Evolutionary conservation across 2,329 filamentous ascomycete genomes (phyloP), one percentile per base, ranked within the genome.

Genomic region (Delphinella strobiligena): DNA sequence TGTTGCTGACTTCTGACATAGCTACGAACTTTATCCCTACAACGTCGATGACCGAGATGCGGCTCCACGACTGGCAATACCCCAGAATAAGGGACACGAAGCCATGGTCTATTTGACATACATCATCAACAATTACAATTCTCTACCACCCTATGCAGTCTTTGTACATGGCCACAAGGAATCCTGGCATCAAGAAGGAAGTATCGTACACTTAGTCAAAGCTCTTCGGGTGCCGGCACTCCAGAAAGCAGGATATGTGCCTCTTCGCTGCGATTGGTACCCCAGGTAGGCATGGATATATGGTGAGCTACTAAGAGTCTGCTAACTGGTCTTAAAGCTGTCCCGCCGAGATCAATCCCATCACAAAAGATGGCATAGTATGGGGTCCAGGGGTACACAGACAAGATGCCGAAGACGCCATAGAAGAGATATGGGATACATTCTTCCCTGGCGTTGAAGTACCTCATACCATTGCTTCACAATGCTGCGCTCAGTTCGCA

Each of bases 401-500:
- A 4, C 4, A 29, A 29, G 31, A 34, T 5, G 19, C 37, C 7
- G 37, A 39, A 18, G 19, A 39, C 3, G 37, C 37, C 10, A 34
- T 39, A 7, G 38, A 16, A 19, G 31, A 45, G 4, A 17, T 41
- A 4, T 47, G 43, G 42, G 11, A 16, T 8, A 17, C 14, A 3
- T 14, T 45, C 7, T 43, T 45, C 11, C 51, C 32, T 7, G 36
- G 38, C 17, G 22, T 33, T 16, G 15, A 36, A 7, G 10, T 40
- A 14, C 38, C 38, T 1, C 19, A 41, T 5, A 34, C 22, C 5
- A 33, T 41, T n/a, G 36, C 30, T 7, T 24, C 31, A n/a, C 36
- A 34, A 16, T 45, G 43, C 24, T 45, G 43, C 32, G 74, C 75
- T 14, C 77, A 81, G 54, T 81, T 81, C 45, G 77, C 71, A 1